A percentile compares a stretch with the other conserved stretches of the same genome.
These are phyloP conservation scores for Ceratobasidium sp. DNA, from an alignment of 1,284 basidiomycete species.

Conservation along the genomic window DNA sequence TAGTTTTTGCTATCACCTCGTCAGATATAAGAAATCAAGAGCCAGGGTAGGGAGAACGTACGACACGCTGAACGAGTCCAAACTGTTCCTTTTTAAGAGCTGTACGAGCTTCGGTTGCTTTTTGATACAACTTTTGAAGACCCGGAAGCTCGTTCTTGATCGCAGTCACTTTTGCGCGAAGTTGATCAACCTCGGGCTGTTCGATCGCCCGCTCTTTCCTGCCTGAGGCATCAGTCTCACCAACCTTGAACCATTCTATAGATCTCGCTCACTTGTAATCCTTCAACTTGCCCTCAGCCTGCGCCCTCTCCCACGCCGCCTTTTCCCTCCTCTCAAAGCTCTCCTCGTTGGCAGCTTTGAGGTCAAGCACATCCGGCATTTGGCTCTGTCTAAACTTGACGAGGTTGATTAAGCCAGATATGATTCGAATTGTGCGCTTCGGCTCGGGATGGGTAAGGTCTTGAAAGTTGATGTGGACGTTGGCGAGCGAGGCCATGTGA, in stretches of 20 bases:
- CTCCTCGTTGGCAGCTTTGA: conserved; percentile 29
- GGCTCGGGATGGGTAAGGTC: conserved; percentile 39
- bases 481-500: conserved; percentile 35
- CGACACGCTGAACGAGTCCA: conserved; percentile 34
- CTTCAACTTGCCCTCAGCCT: conserved; percentile 34
- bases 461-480: conserved; percentile 31
- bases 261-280: conserved; percentile 41
- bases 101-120: conserved; percentile 22
- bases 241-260: too few species aligned
- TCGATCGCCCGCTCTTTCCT: conserved; percentile 34
- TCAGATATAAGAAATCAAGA: neutral
- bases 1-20: conserved; percentile 26
- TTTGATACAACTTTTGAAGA: conserved; percentile 36
- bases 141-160: conserved; percentile 36
- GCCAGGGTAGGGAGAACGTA: neutral
- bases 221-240: neutral
- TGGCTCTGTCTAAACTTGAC: conserved; percentile 43
- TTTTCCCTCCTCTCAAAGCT: conserved; percentile 34
- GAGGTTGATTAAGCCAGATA: conserved; percentile 41
- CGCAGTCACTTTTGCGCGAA: neutral
- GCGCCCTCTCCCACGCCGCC: conserved; percentile 33
- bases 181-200: conserved; percentile 29
- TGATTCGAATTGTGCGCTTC: conserved; percentile 35
- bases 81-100: conserved; percentile 37
- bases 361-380: conserved; percentile 33